Conservation (phyloP, 2,329 filamentous ascomycete genomes). For the Colletotrichum gigasporum region DNA sequence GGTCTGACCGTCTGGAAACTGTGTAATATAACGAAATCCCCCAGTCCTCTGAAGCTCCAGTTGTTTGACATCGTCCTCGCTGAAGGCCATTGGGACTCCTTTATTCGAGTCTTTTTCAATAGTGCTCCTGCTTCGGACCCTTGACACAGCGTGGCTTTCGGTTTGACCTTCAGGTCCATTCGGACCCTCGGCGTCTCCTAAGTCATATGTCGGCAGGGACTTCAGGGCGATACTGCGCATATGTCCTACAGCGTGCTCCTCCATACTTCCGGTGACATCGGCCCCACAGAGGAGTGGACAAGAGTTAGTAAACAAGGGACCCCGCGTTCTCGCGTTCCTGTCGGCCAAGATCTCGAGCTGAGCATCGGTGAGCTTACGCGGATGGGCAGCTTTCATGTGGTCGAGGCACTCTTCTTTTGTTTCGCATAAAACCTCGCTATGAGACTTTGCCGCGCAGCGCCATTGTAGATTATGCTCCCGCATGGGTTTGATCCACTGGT, state of each 20-base stretch:
- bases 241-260: constrained; percentile 19
- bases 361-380: not conserved
- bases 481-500: no score
- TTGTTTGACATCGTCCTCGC: no score
- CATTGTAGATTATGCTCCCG: no score
- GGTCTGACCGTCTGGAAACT: no score
- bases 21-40: no score
- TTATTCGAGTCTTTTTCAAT: no score
- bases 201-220: constrained; percentile 18
- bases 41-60: no score
- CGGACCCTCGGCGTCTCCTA: no score
- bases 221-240: constrained; percentile 18
- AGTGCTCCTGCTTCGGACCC: no score
- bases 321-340: not conserved
- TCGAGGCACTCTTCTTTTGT: not conserved
- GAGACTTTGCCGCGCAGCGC: not conserved
- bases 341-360: constrained; percentile 4
- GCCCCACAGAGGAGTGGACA: constrained; percentile 22
- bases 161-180: no score
- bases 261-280: not conserved
- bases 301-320: not conserved
- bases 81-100: no score
- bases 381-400: constrained; percentile 6
- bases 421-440: not conserved
- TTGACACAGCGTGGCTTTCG: no score